Percentiles rank a stretch among this genome's conserved stretches.
Conservation (phyloP, 176 grass and related monocot genomes). For the Lolium perenne region DNA sequence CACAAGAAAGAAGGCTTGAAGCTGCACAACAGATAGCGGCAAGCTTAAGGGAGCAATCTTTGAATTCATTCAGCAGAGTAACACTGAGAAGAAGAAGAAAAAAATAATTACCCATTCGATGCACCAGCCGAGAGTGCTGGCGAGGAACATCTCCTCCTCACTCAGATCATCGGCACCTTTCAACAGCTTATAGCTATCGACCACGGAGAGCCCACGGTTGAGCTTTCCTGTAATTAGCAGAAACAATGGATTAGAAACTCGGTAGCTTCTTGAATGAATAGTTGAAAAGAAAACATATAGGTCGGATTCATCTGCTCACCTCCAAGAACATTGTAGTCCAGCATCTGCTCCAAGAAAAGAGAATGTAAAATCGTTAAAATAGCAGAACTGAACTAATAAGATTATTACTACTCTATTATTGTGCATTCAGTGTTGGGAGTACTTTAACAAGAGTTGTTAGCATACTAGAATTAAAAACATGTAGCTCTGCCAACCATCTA, state of each 20-base stretch:
- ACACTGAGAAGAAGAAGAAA: not conserved
- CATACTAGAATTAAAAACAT: no score
- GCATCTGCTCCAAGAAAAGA: slow-evolving; percentile 54
- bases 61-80: not conserved
- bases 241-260: not conserved
- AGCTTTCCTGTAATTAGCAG: slow-evolving; percentile 59
- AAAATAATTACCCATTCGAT: slow-evolving; percentile 80
- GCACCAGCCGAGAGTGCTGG: slow-evolving; percentile 87
- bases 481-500: not conserved
- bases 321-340: slow-evolving; percentile 80
- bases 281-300: not conserved
- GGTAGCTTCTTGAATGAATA: not conserved
- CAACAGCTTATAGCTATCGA: slow-evolving; percentile 89
- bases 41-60: slow-evolving; percentile 35
- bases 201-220: slow-evolving; percentile 84
- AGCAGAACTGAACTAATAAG: not conserved
- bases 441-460: not conserved
- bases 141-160: slow-evolving; percentile 81
- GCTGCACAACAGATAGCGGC: slow-evolving; percentile 53
- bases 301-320: slow-evolving; percentile 46
- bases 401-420: not conserved
- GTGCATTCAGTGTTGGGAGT: not conserved
- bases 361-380: not conserved
- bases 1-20: slow-evolving; percentile 98
- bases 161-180: slow-evolving; percentile 57